phyloP scores from a whole-genome alignment of 1,284 basidiomycete species.

The Xerocomus amazonicus region DNA sequence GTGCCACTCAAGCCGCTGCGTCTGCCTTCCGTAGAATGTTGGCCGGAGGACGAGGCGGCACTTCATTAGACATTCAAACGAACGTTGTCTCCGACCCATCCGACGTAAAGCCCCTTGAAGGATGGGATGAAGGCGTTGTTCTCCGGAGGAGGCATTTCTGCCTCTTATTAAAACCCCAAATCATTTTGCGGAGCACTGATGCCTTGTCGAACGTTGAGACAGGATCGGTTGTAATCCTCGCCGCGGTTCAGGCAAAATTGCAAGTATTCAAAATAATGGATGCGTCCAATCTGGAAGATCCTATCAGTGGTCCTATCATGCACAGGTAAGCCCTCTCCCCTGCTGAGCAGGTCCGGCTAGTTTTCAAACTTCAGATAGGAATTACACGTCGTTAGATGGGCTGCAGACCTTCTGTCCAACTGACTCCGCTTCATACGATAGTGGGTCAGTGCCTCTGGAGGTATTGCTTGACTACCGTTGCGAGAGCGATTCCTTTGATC shows the following conservation, averaged over 20 bases:
- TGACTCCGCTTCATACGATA: constrained; percentile 36
- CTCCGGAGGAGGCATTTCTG: constrained; percentile 74
- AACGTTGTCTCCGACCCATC: constrained; percentile 26
- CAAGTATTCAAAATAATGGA: constrained; percentile 85
- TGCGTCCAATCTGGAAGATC: constrained; percentile 74
- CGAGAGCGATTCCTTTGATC: constrained; percentile 81
- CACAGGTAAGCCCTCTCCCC: constrained; percentile 52
- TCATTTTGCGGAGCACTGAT: constrained; percentile 65
- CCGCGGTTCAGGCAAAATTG: constrained; percentile 80
- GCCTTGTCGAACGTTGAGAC: constrained; percentile 42
- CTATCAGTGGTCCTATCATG: constrained; percentile 84
- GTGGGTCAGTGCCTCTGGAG: constrained; percentile 77
- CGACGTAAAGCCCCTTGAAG: constrained; percentile 57
- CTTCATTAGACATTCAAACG: constrained; percentile 43
- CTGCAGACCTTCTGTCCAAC: constrained; percentile 88
- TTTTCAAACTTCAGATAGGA: constrained; percentile 42
- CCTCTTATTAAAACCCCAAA: constrained; percentile 87
- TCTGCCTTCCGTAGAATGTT: constrained; percentile 60
- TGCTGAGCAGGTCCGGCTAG: neutral
- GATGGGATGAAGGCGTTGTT: constrained; percentile 69
- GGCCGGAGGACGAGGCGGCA: constrained; percentile 45
- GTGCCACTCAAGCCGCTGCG: constrained; percentile 58
- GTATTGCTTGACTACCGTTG: constrained; percentile 83
- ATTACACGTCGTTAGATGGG: constrained; percentile 71
- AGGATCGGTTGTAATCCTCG: constrained; percentile 72